Percentiles rank a stretch among this genome's conserved stretches.
Conservation (phyloP, 495 filamentous ascomycete genomes). For the Aspergillus olivimuriae region DNA sequence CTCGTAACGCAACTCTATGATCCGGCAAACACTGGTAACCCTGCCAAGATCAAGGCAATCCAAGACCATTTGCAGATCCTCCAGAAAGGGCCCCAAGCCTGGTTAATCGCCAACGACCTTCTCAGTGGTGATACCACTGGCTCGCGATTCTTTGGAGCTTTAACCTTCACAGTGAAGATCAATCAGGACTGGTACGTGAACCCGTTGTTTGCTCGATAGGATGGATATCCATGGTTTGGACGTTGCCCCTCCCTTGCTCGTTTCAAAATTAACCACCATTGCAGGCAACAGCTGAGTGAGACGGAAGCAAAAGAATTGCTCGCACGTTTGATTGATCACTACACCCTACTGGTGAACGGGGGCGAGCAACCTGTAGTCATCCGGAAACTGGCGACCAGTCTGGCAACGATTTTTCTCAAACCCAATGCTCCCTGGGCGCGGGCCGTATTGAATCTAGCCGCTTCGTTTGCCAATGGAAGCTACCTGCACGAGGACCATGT, state of each 20-base stretch:
- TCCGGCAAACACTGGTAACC: conserved; percentile 49
- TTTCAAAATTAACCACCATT: conserved; percentile 14
- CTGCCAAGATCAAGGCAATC: conserved; percentile 54
- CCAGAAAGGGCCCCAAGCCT: conserved; percentile 73
- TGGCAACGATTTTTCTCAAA: conserved; percentile 74
- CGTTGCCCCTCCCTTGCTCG: no score
- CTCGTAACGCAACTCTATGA: conserved; percentile 57
- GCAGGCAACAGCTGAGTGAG: conserved; percentile 54
- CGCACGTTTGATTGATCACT: conserved; percentile 62
- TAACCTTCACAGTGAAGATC: conserved; percentile 88
- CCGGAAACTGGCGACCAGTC: conserved; percentile 75
- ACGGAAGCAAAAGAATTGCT: conserved; percentile 58
- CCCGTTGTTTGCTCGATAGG: background rate
- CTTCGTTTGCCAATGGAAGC: conserved; percentile 50
- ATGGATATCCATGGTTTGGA: no score
- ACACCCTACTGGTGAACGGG: conserved; percentile 51
- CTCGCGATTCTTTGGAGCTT: conserved; percentile 86
- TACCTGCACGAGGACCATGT: conserved; percentile 46
- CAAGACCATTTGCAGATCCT: conserved; percentile 71
- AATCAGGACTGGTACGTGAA: conserved; percentile 66
- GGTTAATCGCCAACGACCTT: conserved; percentile 74
- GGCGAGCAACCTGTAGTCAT: conserved; percentile 60
- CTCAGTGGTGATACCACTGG: conserved; percentile 58
- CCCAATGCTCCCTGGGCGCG: conserved; percentile 61
- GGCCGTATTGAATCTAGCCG: conserved; percentile 61